These are phyloP conservation scores for Curvularia spicifera DNA, from an alignment of 2,329 filamentous ascomycete species.

Conservation along the genomic window DNA sequence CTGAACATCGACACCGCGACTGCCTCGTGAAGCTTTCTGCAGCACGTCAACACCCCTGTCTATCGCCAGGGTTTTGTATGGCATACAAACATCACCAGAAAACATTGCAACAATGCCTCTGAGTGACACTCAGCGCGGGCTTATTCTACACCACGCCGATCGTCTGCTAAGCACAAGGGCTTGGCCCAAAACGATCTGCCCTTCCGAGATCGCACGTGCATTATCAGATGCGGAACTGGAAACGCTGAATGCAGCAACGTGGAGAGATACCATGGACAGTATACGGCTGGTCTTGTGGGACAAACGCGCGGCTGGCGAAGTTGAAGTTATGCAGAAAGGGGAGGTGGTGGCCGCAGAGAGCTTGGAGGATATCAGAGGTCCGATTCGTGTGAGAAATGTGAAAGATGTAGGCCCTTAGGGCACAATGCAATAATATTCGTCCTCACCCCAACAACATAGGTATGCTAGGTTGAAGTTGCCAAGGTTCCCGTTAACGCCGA, in stretches of 20 bases:
- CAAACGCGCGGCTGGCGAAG: conserved; percentile 49
- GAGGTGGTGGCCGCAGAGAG: conserved; percentile 45
- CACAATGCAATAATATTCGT: not conserved
- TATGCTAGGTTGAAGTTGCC: conserved; percentile 12
- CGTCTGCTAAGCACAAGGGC: conserved; percentile 41
- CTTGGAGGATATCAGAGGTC: conserved; percentile 53
- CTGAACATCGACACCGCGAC: conserved; percentile 7
- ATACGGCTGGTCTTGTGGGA: conserved; percentile 54
- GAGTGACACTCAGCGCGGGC: conserved; percentile 22
- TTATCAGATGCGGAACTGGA: conserved; percentile 51
- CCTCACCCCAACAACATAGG: conserved; percentile 13
- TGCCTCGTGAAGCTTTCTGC: conserved; percentile 3
- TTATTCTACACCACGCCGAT: conserved; percentile 30
- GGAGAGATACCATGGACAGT: conserved; percentile 57
- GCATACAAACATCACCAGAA: not conserved
- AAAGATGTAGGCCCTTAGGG: conserved; percentile 4
- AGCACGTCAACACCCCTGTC: not conserved
- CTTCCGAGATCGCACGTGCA: conserved; percentile 58
- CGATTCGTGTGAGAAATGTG: conserved; percentile 53
- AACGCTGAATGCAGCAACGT: conserved; percentile 37
- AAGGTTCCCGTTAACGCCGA: conserved; percentile 8
- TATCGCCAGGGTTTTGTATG: not conserved
- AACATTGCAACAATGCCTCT: conserved; percentile 25
- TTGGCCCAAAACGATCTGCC: conserved; percentile 60
- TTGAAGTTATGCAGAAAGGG: conserved; percentile 59